These are phyloP conservation scores for Diospyros lotus DNA, from an alignment of 148 eudicot genomes.

Conservation along the genomic window DNA sequence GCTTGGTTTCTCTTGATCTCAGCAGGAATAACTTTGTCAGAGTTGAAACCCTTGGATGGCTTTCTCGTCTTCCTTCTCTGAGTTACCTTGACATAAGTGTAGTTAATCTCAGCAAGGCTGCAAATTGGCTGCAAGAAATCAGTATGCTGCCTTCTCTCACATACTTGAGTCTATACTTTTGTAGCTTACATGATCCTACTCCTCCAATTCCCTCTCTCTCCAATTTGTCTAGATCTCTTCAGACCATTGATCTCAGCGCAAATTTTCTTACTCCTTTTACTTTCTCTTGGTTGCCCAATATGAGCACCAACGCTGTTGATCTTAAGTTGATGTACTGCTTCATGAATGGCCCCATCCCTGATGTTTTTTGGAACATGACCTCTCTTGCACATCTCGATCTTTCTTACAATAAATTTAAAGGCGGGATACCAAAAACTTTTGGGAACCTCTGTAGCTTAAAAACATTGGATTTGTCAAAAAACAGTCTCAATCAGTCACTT, in stretches of 20 bases:
- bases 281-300: constrained; percentile 21
- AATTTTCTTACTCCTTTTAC: constrained; percentile 12
- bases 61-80: constrained; percentile 4
- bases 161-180: neutral
- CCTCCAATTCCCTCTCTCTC: neutral
- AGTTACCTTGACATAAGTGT: neutral
- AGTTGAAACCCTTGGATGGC: neutral
- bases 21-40: neutral
- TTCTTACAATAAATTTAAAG: neutral
- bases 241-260: neutral
- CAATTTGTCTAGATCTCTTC: constrained; percentile 10
- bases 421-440: constrained; percentile 3
- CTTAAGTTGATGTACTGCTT: neutral
- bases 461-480: neutral
- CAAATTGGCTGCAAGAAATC: neutral
- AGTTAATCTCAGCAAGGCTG: neutral
- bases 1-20: neutral
- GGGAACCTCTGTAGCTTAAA: neutral
- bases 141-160: neutral
- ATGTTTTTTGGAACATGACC: constrained; percentile 3
- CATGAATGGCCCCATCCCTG: constrained; percentile 11
- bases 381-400: constrained; percentile 14
- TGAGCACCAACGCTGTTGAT: constrained; percentile 7
- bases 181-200: neutral
- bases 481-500: neutral